Percentiles rank a stretch among this genome's conserved stretches.
These are phyloP conservation scores for Cutaneotrichosporon sp. DNA, from an alignment of 1,284 basidiomycete species.

Conservation along the genomic window DNA sequence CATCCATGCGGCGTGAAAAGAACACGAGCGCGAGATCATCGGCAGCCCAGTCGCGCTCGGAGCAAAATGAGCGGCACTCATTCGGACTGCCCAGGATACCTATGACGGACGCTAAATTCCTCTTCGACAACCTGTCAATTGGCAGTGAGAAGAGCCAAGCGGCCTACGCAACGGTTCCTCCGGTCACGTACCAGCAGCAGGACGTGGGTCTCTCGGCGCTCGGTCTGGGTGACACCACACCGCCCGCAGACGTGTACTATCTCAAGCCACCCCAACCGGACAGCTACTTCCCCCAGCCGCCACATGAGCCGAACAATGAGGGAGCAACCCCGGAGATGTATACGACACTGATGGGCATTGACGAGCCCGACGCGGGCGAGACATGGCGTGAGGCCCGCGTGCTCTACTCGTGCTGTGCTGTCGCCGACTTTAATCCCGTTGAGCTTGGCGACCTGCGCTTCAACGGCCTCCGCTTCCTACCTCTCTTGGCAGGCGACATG, in stretches of 20 bases:
- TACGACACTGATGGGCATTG: not conserved
- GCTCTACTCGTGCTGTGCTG: slow-evolving; percentile 50
- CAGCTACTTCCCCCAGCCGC: not conserved
- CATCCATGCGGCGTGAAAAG: not conserved
- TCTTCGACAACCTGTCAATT: slow-evolving; percentile 6
- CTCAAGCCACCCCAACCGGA: not conserved
- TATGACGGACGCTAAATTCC: slow-evolving; percentile 17
- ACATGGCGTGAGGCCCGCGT: slow-evolving; percentile 43
- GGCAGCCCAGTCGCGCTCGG: not conserved
- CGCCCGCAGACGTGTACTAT: not conserved
- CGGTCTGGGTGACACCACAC: slow-evolving; percentile 4
- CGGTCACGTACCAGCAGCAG: slow-evolving; percentile 3
- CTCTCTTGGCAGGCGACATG: slow-evolving; percentile 44
- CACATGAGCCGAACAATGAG: not conserved
- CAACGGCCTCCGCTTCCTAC: slow-evolving; percentile 45
- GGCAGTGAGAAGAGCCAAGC: slow-evolving; percentile 3
- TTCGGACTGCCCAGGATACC: slow-evolving; percentile 46
- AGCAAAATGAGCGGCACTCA: slow-evolving; percentile 29
- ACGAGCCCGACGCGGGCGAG: slow-evolving; percentile 36
- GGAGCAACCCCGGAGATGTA: not conserved
- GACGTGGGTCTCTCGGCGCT: slow-evolving; percentile 8
- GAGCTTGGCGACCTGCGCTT: slow-evolving; percentile 38
- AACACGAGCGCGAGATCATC: not conserved
- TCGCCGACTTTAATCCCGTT: slow-evolving; percentile 47
- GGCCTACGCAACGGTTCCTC: slow-evolving; percentile 6